Base-by-base conservation (phyloP, 441 rosid species). In the Capsella rubella region DNA sequence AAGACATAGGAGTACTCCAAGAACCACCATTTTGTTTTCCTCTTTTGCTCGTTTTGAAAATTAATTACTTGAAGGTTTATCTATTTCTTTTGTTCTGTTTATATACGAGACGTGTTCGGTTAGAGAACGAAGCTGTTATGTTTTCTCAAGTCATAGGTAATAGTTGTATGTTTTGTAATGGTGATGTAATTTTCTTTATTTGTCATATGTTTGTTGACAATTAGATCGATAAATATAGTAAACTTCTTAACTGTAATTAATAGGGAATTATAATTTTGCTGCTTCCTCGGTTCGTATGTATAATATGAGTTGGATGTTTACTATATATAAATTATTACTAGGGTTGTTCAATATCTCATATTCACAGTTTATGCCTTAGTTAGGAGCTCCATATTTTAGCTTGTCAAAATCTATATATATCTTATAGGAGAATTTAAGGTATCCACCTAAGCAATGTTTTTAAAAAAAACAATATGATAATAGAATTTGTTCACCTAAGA, bases 141-240 rank as follows among this genome's bases (percentile, higher is more conserved):
- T 50, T 21, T 21, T 0, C 57, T 43, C 16, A 34, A 73, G 43
- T 7, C 54, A 39, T 47, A 49, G 12, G 9, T 50, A 21, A 21
- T 21, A 7, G 31, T 55, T 39, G 72, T 31, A 8, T 0, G 8
- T 15, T n/a, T 58, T 21, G 25, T 12, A 21, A 70, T 47, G 25
- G 28, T 56, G 73, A 25, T 62, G 71, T 55, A 47, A 64, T 32
- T 12, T 32, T 65, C 63, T 71, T 21, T 57, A 15, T 64, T 77
- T 71, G 50, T 11, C 60, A 29, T 64, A 61, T 64, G 27, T 70
- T 64, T 71, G 76, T 76, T 71, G 21, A 32, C 7, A 15, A 21
- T 21, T 21, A 35, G 47, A 15, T 76, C 12, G 54, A 51, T 27
- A 77, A 29, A 56, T 16, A 31, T 21, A 50, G 67, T 32, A 67